Evolutionary conservation across 805 yeast genomes (phyloP).

Genomic region (Sugiyamaella lignohabitans): DNA sequence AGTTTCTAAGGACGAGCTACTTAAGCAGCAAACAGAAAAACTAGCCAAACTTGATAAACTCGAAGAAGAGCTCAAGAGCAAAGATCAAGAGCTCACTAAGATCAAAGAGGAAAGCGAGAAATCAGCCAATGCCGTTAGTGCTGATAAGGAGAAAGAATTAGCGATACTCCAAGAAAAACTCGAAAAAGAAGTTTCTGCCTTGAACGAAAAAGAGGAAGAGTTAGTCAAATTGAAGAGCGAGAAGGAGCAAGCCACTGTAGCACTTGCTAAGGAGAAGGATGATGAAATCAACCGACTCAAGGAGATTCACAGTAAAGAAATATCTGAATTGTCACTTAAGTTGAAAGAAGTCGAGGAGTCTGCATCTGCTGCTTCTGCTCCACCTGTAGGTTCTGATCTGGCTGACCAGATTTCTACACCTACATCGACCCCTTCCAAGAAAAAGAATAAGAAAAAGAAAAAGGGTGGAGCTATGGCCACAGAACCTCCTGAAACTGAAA

Average conservation of each 20-base stretch:
- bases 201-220: no score
- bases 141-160: neutral
- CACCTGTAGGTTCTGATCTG: no score
- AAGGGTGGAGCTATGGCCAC: conserved; percentile 5
- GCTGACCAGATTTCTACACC: no score
- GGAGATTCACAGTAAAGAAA: neutral
- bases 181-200: no score
- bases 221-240: no score
- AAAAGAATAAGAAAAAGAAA: conserved; percentile 19
- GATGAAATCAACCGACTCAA: no score
- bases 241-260: no score
- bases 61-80: neutral
- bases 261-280: no score
- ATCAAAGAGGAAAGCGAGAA: neutral
- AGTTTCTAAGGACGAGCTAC: neutral
- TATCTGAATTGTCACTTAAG: neutral
- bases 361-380: neutral
- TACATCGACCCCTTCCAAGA: conserved; percentile 1
- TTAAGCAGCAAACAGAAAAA: neutral
- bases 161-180: no score
- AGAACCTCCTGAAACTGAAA: neutral
- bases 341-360: neutral
- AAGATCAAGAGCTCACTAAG: neutral
- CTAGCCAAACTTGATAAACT: no score
- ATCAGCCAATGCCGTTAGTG: neutral